Percentiles rank a stretch among this genome's conserved stretches.
phyloP scores from a whole-genome alignment of 2,329 filamentous ascomycete species.

The Ceratocystis papillata region DNA sequence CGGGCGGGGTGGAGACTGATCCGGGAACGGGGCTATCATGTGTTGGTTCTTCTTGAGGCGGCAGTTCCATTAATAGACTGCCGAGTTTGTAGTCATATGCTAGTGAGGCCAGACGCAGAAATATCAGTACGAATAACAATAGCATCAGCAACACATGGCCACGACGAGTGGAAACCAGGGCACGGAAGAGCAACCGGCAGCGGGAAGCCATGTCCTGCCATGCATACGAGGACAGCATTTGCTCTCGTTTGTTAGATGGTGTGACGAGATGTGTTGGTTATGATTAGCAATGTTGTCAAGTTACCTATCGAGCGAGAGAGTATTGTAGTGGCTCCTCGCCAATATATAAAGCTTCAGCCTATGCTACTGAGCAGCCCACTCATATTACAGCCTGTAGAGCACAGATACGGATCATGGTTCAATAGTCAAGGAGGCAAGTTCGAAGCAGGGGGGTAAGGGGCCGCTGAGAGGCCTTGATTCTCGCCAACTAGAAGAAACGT shows the following conservation, averaged over 20 bases:
- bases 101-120: background rate
- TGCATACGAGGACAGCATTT: background rate
- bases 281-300: background rate
- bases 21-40: background rate
- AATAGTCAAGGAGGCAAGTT: too few species aligned
- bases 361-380: too few species aligned
- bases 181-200: background rate
- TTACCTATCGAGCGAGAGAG: too few species aligned
- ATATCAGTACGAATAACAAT: background rate
- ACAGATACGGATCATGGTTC: too few species aligned
- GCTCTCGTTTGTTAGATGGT: background rate
- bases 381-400: too few species aligned
- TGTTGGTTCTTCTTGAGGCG: background rate
- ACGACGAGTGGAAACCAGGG: background rate
- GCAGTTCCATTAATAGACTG: background rate
- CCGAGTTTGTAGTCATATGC: background rate
- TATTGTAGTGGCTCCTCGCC: too few species aligned
- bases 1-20: background rate
- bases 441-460: too few species aligned
- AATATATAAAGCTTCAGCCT: too few species aligned
- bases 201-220: background rate
- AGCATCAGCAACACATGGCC: background rate
- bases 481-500: too few species aligned
- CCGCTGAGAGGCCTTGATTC: too few species aligned
- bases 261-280: background rate